Conservation (phyloP, 2,329 filamentous ascomycete species). For the Aspergillus calidoustus region DNA sequence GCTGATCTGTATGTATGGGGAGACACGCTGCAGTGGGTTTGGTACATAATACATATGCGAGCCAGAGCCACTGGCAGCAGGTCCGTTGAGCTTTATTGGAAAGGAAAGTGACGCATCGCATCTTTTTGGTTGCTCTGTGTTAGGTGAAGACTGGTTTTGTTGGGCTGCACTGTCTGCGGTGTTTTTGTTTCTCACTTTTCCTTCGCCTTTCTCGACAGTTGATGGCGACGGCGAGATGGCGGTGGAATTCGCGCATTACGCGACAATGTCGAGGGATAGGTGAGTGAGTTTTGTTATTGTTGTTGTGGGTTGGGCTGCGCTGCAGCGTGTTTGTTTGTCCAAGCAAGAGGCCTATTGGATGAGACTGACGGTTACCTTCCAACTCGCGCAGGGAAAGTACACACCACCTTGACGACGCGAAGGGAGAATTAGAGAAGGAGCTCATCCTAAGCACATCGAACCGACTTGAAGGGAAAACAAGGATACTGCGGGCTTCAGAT, state of each 20-base stretch:
- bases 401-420: conserved; percentile 15
- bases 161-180: neutral
- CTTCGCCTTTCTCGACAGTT: neutral
- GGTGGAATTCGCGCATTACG: neutral
- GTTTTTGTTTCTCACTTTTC: neutral
- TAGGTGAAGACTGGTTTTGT: neutral
- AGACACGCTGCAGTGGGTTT: neutral
- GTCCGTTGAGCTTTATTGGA: conserved; percentile 27
- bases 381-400: conserved; percentile 18
- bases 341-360: neutral
- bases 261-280: neutral
- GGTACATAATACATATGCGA: conserved; percentile 18
- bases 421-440: conserved; percentile 26
- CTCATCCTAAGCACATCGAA: conserved; percentile 21
- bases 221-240: neutral
- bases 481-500: conserved; percentile 30
- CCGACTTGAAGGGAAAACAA: conserved; percentile 22
- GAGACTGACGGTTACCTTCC: neutral
- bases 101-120: conserved; percentile 23
- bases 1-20: neutral
- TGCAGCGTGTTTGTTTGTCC: neutral
- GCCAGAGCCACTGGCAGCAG: conserved; percentile 17
- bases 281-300: neutral
- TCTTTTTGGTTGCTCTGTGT: conserved; percentile 23
- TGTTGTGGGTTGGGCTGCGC: neutral